phyloP scores from a whole-genome alignment of 345 rosid species.

The Noccaea caerulescens region DNA sequence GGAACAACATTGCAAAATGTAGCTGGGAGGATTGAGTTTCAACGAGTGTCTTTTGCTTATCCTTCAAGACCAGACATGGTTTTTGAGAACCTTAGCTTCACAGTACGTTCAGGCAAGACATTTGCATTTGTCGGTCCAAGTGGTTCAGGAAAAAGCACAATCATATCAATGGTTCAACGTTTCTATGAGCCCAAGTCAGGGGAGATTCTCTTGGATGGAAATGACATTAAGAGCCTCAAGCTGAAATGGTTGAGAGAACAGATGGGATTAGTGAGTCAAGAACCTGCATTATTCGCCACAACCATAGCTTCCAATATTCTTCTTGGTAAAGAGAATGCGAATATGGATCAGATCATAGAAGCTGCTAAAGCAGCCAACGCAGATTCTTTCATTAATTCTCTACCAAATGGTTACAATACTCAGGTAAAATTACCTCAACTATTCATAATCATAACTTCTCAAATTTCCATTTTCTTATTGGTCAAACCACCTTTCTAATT shows the following conservation, averaged over 20 bases:
- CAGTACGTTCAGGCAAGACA: slow-evolving; percentile 63
- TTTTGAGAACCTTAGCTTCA: slow-evolving; percentile 70
- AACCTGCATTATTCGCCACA: slow-evolving; percentile 84
- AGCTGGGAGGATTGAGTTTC: slow-evolving; percentile 65
- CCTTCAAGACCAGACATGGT: slow-evolving; percentile 66
- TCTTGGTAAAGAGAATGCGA: slow-evolving; percentile 68
- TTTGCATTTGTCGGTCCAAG: slow-evolving; percentile 85
- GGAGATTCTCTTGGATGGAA: slow-evolving; percentile 66
- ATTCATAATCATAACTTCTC: neutral
- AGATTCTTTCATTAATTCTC: slow-evolving; percentile 63
- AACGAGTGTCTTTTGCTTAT: slow-evolving; percentile 61
- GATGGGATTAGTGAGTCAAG: slow-evolving; percentile 91
- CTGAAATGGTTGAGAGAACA: slow-evolving; percentile 83
- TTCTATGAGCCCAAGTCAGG: slow-evolving; percentile 89
- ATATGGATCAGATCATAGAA: slow-evolving; percentile 51
- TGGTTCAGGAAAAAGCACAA: slow-evolving; percentile 90
- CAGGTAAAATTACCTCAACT: slow-evolving; percentile 48
- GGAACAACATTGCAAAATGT: slow-evolving; percentile 53
- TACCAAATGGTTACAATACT: slow-evolving; percentile 73
- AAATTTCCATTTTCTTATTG: neutral
- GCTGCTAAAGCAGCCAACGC: slow-evolving; percentile 89
- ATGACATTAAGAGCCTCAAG: slow-evolving; percentile 57
- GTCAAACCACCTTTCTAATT: slow-evolving; percentile 5
- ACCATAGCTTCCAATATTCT: slow-evolving; percentile 67
- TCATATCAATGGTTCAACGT: slow-evolving; percentile 81